Percentiles rank a stretch among this genome's conserved stretches.
Conservation (phyloP, 805 yeast species). For the Groenewaldozyma tartarivorans region DNA sequence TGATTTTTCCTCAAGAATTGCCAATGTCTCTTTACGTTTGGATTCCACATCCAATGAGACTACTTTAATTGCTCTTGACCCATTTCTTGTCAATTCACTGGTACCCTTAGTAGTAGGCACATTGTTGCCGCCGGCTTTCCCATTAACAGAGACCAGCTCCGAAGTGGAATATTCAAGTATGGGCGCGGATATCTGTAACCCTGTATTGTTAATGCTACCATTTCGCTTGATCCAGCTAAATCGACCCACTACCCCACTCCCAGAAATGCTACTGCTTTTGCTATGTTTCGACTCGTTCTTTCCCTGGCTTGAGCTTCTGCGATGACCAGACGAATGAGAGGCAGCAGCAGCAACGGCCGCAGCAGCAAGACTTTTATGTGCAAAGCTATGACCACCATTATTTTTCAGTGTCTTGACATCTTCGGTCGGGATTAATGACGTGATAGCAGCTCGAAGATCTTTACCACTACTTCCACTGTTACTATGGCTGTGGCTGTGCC, state of each 20-base stretch:
- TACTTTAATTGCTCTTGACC: too few species aligned
- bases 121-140: not conserved
- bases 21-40: too few species aligned
- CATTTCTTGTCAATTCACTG: too few species aligned
- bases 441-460: too few species aligned
- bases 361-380: not conserved
- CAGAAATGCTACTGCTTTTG: constrained; percentile 2
- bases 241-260: constrained; percentile 3
- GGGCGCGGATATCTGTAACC: constrained; percentile 15
- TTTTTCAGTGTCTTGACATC: not conserved
- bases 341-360: not conserved
- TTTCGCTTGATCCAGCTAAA: constrained; percentile 7
- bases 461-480: too few species aligned
- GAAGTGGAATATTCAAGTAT: constrained; percentile 18
- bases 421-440: too few species aligned
- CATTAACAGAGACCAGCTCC: constrained; percentile 10
- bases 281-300: not conserved
- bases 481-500: too few species aligned
- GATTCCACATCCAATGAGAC: too few species aligned
- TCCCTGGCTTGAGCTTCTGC: not conserved
- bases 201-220: not conserved
- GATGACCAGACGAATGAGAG: not conserved
- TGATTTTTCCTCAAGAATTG: too few species aligned
- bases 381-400: not conserved
- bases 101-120: too few species aligned